phyloP scores from a whole-genome alignment of 176 grass and related monocot species.

The Avena eriantha region DNA sequence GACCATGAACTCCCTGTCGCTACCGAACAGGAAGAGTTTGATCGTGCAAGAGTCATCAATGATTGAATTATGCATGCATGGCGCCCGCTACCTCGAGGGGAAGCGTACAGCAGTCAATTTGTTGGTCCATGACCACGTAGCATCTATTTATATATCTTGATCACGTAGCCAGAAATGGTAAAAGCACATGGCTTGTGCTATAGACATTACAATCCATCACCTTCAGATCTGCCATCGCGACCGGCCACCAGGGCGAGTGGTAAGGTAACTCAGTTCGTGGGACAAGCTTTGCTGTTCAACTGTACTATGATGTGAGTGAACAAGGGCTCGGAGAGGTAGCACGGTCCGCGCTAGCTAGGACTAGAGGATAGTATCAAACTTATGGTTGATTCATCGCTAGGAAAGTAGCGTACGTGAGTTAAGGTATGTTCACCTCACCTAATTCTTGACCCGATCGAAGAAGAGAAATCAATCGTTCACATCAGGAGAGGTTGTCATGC shows the following conservation, averaged over 20 bases:
- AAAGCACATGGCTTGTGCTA: not conserved
- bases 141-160: not conserved
- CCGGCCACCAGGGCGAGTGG: not conserved
- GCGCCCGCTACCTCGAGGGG: not conserved
- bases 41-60: not conserved
- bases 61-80: slow-evolving; percentile 29
- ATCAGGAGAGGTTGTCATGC: not conserved
- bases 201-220: slow-evolving; percentile 4
- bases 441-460: slow-evolving; percentile 3
- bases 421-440: slow-evolving; percentile 7
- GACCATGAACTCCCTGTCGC: not conserved
- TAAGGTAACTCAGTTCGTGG: not conserved
- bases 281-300: not conserved
- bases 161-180: not conserved
- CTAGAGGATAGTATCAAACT: not conserved
- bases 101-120: not conserved
- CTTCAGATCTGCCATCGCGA: not conserved
- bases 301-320: not conserved
- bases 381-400: not conserved
- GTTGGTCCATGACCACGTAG: not conserved
- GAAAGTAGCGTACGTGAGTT: not conserved
- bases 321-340: not conserved
- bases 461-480: slow-evolving; percentile 1
- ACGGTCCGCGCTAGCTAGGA: not conserved
- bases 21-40: not conserved